Base-by-base conservation (phyloP, 2,329 filamentous ascomycete species). In the Cladosporium oxysporum region DNA sequence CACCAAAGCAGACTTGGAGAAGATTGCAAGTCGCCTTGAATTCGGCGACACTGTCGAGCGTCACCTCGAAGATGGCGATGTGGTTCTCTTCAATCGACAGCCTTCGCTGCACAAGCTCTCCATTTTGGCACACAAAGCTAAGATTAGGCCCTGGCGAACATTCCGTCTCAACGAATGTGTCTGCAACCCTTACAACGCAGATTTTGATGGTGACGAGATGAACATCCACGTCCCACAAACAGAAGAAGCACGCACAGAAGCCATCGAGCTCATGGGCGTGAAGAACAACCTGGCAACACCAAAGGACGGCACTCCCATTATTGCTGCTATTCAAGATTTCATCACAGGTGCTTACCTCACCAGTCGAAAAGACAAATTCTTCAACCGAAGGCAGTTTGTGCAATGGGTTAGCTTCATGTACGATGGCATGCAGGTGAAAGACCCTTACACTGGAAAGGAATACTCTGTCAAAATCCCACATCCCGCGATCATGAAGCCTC, bases 181-280 rank as follows among this genome's bases (percentile, higher is more conserved):
- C 1, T 99, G 95, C 79, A 93, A 91, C 68, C 95, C 95, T 3
- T 99, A 99, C 83, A 99, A 99, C 73, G 95, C 95, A 65, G 95
- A 99, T 86, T 99, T 99, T 72, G 95, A 99, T 74, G 95, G 95
- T 67, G 95, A 99, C 73, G 95, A 99, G 79, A 99, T 99, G 95
- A 99, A 99, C 73, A 81, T 99, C 58, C 95, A 99, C 79, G 93
- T 99, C 18, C 95, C 95, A 2, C 95, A 99, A 76, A 98, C 95
- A 0, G 95, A 99, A 80, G 95, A 99, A 79, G 94, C 95, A 12
- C 87, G 95, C 66, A 92, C 94, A 2, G 95, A 99, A 79, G 95
- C 95, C 0, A 96, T 96, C 73, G 93, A 94, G 71, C 82, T 99
- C 58, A 99, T 99, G 95, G 95, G 95, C 50, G 93, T 99, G 65